Evolutionary conservation across 257 asterid genomes (phyloP).

Genomic region (Ehretia macrophylla): DNA sequence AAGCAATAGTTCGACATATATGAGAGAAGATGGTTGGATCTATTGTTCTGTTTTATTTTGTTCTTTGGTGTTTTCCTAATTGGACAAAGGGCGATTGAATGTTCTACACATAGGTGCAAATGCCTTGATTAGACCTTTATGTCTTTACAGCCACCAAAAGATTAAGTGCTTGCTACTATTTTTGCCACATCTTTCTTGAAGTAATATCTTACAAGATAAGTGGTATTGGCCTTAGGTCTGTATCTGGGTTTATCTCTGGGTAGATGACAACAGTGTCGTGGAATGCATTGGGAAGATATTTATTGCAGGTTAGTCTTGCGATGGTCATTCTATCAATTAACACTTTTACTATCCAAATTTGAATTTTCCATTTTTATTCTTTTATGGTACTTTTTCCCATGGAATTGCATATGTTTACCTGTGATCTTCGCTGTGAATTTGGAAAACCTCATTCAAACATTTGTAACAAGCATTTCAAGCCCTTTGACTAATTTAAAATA

Average conservation of each 20-base stretch:
- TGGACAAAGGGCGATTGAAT: too few species aligned
- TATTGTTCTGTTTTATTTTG: too few species aligned
- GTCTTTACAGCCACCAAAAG: not conserved
- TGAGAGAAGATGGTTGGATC: too few species aligned
- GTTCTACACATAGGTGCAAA: not conserved
- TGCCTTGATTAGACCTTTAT: not conserved
- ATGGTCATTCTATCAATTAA: constrained; percentile 11
- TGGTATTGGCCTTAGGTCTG: constrained; percentile 47
- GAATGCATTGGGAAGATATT: constrained; percentile 81
- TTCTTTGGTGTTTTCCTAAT: too few species aligned
- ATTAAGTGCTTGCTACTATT: constrained; percentile 7
- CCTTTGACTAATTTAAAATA: too few species aligned
- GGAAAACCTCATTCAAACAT: too few species aligned
- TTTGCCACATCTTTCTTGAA: not conserved
- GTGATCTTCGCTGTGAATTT: too few species aligned
- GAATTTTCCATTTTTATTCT: not conserved
- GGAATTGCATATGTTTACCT: too few species aligned
- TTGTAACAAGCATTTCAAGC: too few species aligned
- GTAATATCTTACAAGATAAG: constrained; percentile 13
- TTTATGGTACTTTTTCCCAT: too few species aligned
- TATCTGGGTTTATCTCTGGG: constrained; percentile 78
- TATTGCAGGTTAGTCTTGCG: constrained; percentile 60
- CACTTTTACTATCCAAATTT: constrained; percentile 6
- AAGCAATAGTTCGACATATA: too few species aligned
- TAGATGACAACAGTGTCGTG: constrained; percentile 54